phyloP scores from a whole-genome alignment of 192 early-diverging fungal genomes.

The Backusella psychrophila region DNA sequence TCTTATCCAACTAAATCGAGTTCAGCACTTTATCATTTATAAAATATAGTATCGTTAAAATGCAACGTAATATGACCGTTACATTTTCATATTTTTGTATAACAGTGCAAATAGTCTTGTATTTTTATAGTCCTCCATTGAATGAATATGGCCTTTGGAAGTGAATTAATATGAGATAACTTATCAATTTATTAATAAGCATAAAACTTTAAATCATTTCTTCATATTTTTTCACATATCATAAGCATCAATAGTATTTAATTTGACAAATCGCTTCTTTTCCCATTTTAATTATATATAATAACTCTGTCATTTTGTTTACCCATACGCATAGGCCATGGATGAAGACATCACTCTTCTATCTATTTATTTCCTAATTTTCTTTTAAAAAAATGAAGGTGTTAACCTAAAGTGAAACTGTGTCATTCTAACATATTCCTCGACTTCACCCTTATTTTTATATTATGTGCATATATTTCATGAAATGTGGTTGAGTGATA shows the following conservation, averaged over 20 bases:
- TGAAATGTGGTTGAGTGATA: background rate
- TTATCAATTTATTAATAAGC: background rate
- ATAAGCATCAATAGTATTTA: background rate
- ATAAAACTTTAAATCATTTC: background rate
- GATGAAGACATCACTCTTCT: background rate
- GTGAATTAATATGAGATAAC: background rate
- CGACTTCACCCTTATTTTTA: no score
- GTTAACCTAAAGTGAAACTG: background rate
- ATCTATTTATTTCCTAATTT: no score
- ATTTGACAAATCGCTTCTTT: background rate
- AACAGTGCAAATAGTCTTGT: background rate
- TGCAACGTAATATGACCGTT: background rate
- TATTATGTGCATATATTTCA: background rate
- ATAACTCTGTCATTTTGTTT: background rate
- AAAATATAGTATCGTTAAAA: background rate
- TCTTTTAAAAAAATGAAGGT: background rate
- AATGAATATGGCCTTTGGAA: background rate
- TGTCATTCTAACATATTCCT: background rate
- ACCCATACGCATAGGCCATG: background rate
- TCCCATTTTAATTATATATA: background rate
- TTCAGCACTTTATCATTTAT: background rate
- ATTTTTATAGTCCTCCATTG: background rate
- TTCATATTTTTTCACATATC: background rate
- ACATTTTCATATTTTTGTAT: slow-evolving; percentile 2
- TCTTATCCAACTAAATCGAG: background rate